These are phyloP conservation scores for Scheffersomyces lignosus DNA, from an alignment of 805 yeast genomes.

Conservation along the genomic window DNA sequence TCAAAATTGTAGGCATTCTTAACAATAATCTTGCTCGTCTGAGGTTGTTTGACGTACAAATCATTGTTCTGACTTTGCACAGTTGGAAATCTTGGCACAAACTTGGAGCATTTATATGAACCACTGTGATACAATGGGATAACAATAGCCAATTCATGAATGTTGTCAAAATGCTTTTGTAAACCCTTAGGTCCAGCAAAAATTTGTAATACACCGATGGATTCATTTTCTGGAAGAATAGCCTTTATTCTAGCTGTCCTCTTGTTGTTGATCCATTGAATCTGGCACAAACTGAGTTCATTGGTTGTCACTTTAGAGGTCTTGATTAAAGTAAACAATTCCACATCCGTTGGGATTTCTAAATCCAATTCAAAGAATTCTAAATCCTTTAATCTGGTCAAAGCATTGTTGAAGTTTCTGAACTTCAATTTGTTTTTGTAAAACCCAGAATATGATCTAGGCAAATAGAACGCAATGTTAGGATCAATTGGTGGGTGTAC, in stretches of 20 bases:
- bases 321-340: constrained; percentile 59
- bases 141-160: constrained; percentile 69
- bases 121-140: constrained; percentile 79
- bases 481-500: constrained; percentile 82
- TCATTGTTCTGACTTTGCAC: constrained; percentile 70
- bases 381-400: constrained; percentile 67
- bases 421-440: constrained; percentile 59
- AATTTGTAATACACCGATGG: constrained; percentile 71
- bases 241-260: constrained; percentile 81
- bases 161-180: constrained; percentile 55
- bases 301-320: constrained; percentile 48
- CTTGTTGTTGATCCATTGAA: constrained; percentile 61
- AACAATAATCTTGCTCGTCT: constrained; percentile 57
- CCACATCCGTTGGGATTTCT: constrained; percentile 68
- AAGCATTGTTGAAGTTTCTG: constrained; percentile 69
- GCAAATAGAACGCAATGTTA: constrained; percentile 73
- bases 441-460: constrained; percentile 84
- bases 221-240: constrained; percentile 64
- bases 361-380: constrained; percentile 82
- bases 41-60: constrained; percentile 83
- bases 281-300: constrained; percentile 71
- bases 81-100: constrained; percentile 72
- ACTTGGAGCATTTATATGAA: constrained; percentile 56
- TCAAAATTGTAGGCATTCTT: constrained; percentile 66
- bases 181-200: constrained; percentile 68